Percentiles rank a stretch among this genome's conserved stretches.
Evolutionary conservation across 495 filamentous ascomycete genomes (phyloP).

Genomic region (Hyaloscypha finlandica): DNA sequence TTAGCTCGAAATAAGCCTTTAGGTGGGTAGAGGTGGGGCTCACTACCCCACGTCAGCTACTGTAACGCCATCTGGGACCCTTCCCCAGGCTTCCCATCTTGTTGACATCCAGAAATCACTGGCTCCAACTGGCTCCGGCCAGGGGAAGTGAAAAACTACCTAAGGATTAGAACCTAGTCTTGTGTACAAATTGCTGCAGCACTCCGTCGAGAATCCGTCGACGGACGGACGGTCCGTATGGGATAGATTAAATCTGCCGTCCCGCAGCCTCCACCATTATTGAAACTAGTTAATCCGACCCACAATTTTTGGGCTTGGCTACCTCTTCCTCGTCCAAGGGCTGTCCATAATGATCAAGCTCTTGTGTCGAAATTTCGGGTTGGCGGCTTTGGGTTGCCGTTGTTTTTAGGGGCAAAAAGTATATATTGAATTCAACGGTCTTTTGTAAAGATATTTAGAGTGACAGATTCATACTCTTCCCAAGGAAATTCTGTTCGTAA

Average conservation of each 20-base stretch:
- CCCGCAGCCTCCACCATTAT: too few species aligned
- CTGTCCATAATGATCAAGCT: neutral
- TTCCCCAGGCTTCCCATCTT: neutral
- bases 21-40: neutral
- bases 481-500: neutral
- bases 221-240: neutral
- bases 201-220: neutral
- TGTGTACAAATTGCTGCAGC: neutral
- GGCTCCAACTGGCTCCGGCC: neutral
- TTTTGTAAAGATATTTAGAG: neutral
- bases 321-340: neutral
- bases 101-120: neutral
- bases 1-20: neutral
- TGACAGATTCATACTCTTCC: neutral
- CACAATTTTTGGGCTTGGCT: neutral
- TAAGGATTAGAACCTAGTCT: neutral
- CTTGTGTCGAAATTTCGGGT: neutral
- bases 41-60: neutral
- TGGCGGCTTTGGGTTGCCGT: neutral
- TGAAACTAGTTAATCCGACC: neutral
- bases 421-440: neutral
- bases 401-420: neutral
- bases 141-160: neutral
- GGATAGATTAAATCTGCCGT: neutral
- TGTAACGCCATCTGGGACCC: neutral